Percentiles rank a stretch among this genome's conserved stretches.
Evolutionary conservation across 75 land plant species (phyloP).

Genomic region (Ceratopteris richardii): DNA sequence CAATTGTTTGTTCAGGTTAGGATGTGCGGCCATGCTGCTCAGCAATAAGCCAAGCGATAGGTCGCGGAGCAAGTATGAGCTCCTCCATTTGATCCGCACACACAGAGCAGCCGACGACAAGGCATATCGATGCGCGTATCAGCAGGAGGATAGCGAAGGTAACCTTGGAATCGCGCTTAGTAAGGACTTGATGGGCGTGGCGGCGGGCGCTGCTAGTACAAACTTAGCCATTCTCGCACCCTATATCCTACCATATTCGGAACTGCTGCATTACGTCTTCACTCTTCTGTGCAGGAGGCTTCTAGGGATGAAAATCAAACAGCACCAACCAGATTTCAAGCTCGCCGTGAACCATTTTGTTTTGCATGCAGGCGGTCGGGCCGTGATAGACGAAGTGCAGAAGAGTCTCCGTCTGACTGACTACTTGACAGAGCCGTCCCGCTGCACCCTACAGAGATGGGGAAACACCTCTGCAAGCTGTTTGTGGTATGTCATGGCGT

Average conservation of each 20-base stretch:
- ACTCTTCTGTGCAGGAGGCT: not conserved
- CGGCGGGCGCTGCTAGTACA: conserved; percentile 33
- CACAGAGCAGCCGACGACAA: conserved; percentile 46
- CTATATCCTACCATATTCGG: conserved; percentile 32
- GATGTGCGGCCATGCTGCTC: conserved; percentile 49
- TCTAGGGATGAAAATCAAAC: not conserved
- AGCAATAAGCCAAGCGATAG: conserved; percentile 21
- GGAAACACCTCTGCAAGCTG: conserved; percentile 54
- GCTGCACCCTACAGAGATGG: conserved; percentile 43
- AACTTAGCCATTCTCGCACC: conserved; percentile 45
- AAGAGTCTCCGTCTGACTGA: not conserved
- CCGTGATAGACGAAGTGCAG: not conserved
- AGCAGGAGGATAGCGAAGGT: conserved; percentile 42
- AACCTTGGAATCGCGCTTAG: conserved; percentile 32
- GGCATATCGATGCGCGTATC: conserved; percentile 36
- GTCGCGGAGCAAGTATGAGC: conserved; percentile 29
- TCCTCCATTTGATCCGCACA: conserved; percentile 36
- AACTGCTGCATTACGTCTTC: conserved; percentile 26
- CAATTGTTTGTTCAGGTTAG: conserved; percentile 56
- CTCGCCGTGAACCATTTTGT: not conserved
- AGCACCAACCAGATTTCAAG: not conserved
- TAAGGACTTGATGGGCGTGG: conserved; percentile 9
- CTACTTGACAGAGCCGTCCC: conserved; percentile 30
- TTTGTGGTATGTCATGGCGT: conserved; percentile 48
- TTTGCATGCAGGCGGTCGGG: not conserved